Evolutionary conservation across 257 asterid species (phyloP), one percentile per base, ranked within the genome.

Genomic region (Cordia subcordata): DNA sequence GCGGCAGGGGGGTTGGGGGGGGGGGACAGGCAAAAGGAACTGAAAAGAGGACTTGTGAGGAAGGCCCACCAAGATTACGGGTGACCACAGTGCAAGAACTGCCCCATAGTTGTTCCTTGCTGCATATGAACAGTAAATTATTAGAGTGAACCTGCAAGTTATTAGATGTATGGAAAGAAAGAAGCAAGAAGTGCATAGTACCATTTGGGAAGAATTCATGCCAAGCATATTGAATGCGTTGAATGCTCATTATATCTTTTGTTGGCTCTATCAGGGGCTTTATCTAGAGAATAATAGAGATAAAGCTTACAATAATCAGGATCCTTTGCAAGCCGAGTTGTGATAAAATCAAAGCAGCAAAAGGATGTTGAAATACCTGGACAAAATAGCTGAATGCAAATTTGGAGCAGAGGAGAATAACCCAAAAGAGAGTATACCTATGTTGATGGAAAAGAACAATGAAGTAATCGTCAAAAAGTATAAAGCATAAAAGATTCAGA

Each of bases 361-460:
- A 63, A 49, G 66, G 70, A 53, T 65, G 60, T 68, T 67, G 53
- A 72, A 64, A 39, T 82, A 93, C 97, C 99, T 79, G 84, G 75
- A 89, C 39, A 61, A 86, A 89, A 66, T 77, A 93, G 92, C 82
- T 86, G 67, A 89, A 80, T 15, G 93, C 67, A 62, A 93, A 82
- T 65, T 93, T 93, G 70, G 85, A 68, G 71, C 84, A 79, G 58
- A 93, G 60, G 53, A 93, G 99, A 56, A 89, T 75, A 70, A 83
- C 81, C 99, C 99, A 93, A 70, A 93, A 89, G 53, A 89, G 35
- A 52, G 99, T 93, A 56, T 93, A 89, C 80, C 99, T 93, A 90
- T 69, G 35, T 58, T 58, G 54, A 58, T 22, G 55, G n/a, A 76
- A 18, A 57, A 13, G 19, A 37, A 47, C 58, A 64, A 60, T 63